Conservation (phyloP, 2,329 filamentous ascomycete species). For the Colletotrichum tropicale region DNA sequence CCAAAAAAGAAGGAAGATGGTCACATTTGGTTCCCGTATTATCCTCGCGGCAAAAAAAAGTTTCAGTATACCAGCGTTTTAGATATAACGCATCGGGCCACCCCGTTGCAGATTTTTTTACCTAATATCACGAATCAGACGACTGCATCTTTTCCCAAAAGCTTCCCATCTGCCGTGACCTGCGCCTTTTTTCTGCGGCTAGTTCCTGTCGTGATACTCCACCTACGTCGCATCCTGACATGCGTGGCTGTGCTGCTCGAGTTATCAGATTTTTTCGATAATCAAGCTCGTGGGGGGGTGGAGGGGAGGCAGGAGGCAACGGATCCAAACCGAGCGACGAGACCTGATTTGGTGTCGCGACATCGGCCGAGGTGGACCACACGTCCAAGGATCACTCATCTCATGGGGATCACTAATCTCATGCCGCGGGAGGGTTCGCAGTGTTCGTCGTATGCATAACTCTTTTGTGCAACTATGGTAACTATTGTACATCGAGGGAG, state of each 20-base stretch:
- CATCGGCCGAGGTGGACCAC: neutral
- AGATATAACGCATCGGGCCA: constrained; percentile 14
- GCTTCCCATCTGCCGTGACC: neutral
- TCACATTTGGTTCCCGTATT: neutral
- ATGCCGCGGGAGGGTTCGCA: neutral
- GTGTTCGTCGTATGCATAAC: neutral
- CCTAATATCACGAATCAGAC: constrained; percentile 17
- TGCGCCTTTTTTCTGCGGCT: neutral
- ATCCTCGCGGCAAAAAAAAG: neutral
- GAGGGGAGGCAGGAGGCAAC: neutral
- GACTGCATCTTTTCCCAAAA: neutral
- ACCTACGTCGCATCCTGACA: neutral
- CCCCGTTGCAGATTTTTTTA: constrained; percentile 11
- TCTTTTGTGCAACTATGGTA: neutral
- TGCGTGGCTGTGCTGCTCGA: neutral
- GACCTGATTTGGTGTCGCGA: neutral
- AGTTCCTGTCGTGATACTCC: neutral
- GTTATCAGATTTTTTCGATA: constrained; percentile 2
- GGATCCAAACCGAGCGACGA: neutral
- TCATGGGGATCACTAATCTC: neutral
- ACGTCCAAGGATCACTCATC: neutral
- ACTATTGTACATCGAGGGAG: neutral
- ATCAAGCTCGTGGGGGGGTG: neutral
- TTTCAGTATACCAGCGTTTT: constrained; percentile 10
- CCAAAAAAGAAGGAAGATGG: neutral